These are phyloP conservation scores for Monosporozyma siamensis DNA, from an alignment of 805 yeast genomes.

Conservation along the genomic window DNA sequence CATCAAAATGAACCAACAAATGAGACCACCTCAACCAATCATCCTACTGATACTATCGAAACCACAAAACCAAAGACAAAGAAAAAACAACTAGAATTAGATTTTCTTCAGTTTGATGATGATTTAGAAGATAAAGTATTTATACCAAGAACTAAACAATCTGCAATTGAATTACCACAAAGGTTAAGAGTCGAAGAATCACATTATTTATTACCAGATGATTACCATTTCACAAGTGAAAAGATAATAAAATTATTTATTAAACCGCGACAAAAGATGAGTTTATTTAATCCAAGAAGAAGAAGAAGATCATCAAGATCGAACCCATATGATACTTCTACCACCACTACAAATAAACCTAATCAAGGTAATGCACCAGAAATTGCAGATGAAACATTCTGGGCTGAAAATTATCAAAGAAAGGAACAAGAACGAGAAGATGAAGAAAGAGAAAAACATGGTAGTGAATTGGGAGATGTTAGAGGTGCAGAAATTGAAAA, in stretches of 20 bases:
- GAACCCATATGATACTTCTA: not conserved
- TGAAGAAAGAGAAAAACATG: too few species aligned
- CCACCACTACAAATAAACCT: too few species aligned
- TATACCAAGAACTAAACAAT: constrained; percentile 26
- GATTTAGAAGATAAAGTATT: constrained; percentile 36
- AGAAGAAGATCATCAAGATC: constrained; percentile 9
- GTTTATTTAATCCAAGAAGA: constrained; percentile 20
- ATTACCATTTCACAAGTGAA: constrained; percentile 60
- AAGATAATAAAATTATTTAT: constrained; percentile 57
- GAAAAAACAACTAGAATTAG: constrained; percentile 34
- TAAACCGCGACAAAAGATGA: constrained; percentile 48
- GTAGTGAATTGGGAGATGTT: too few species aligned
- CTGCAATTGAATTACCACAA: constrained; percentile 35
- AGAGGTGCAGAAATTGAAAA: constrained; percentile 23
- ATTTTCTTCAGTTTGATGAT: constrained; percentile 35
- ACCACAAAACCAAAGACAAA: constrained; percentile 5
- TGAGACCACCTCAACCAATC: constrained; percentile 3
- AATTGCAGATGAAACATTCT: constrained; percentile 56
- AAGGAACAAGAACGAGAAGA: constrained; percentile 30
- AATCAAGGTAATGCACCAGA: constrained; percentile 20
- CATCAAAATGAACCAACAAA: constrained; percentile 8
- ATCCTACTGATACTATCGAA: constrained; percentile 7
- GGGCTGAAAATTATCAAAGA: constrained; percentile 56
- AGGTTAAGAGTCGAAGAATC: constrained; percentile 34
- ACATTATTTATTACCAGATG: constrained; percentile 57